Base-by-base conservation (phyloP, 768 basidiomycete species). In the Naganishia randhawae region DNA sequence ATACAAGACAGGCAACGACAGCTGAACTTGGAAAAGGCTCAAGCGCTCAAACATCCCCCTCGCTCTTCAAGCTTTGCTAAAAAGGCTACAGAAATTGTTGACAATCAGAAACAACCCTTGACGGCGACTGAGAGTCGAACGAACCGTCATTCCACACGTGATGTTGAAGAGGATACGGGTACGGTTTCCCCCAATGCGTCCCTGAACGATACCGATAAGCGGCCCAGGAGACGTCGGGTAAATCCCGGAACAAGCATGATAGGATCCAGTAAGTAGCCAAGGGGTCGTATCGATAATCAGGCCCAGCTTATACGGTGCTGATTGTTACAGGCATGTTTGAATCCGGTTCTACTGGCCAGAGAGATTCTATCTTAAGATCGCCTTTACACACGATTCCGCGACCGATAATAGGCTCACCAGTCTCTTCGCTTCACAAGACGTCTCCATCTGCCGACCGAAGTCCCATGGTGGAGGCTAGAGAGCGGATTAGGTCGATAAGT, bases 1-100 rank as follows among this genome's bases (percentile, higher is more conserved):
- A 31, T 62, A 48, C 57, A 52, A 39, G 33, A 54, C 27, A 37
- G 37, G 14, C 65, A 19, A n/a, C 65, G 45, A 22, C 57, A 61
- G 57, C 17, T 41, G 22, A 61, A 39, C 27, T 11, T 39, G 25
- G 57, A 61, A 1, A 39, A 41, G 14, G 57, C 57, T 3, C 33
- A 61, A 25, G 25, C 37, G 7, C 37, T 27, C 33, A 61, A 41
- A 39, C 37, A 42, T 1, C 32, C 19, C 6, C 45, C 45, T 17
- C 45, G 45, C 19, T 4, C 25, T n/a, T 31, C 27, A 31, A 29
- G 29, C 8, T 17, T 54, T 17, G 19, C 5, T 8, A 37, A 37
- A 14, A 50, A 42, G 13, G 13, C 63, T 50, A 7, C 29, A 27
- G n/a, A 5, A 31, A 32, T 6, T 17, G 48, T 8, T 22, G 31